These are phyloP conservation scores for Skeletonema potamos DNA, from an alignment of 108 stramenopile genomes.

Conservation along the genomic window DNA sequence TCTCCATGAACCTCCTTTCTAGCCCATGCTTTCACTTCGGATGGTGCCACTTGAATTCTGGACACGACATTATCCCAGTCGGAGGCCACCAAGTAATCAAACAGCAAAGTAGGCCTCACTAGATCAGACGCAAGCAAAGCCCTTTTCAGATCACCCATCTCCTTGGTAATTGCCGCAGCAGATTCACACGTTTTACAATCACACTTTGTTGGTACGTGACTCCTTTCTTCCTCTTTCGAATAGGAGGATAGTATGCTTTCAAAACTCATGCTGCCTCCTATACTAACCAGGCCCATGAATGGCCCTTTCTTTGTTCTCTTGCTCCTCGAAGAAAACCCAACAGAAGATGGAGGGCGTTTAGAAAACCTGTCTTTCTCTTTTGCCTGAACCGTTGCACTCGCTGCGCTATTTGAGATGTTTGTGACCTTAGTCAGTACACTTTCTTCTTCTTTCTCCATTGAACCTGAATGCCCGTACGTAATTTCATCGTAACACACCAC, in stretches of 20 bases:
- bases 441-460: neutral
- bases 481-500: neutral
- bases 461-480: neutral
- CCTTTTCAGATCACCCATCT: neutral
- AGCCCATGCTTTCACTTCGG: conserved; percentile 1
- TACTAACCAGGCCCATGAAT: neutral
- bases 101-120: neutral
- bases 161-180: neutral
- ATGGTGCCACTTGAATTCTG: neutral
- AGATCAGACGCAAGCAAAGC: neutral
- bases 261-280: neutral
- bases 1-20: neutral
- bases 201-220: neutral
- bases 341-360: neutral
- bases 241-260: neutral
- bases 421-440: neutral
- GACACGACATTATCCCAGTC: neutral
- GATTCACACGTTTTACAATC: neutral
- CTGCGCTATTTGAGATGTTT: neutral
- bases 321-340: neutral
- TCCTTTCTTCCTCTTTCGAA: neutral
- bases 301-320: neutral
- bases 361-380: neutral
- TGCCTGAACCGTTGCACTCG: neutral
- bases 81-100: neutral